Base-by-base conservation (phyloP, 257 asterid genomes). In the Solanum lycopersicoides region DNA sequence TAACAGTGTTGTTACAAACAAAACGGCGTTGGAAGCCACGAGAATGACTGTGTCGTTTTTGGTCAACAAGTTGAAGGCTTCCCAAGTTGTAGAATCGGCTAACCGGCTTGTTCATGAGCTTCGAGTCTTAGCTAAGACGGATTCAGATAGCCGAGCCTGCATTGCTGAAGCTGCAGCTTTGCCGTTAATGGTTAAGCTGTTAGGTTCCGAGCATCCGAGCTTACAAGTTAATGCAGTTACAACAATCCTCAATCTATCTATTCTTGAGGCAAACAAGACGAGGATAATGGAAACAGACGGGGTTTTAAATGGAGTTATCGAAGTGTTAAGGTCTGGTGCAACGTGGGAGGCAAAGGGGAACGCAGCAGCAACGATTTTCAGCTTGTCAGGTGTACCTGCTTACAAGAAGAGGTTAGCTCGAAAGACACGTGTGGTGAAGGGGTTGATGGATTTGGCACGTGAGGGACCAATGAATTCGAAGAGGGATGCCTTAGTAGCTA, bases 311-410 rank as follows among this genome's bases (percentile, higher is more conserved):
- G 98, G 96, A 25, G 92, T 94, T 3, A 90, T 96, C 18, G 97
- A 95, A 91, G 98, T 96, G 74, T 60, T 96, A 86, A 90, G 95
- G 34, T 92, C 97, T 0, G 98, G 98, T 11, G 95, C 96, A 86
- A 92, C 97, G 5, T 95, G 98, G 98, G 99, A 96, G 89, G 96
- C 98, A 14, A 96, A 95, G 84, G 99, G 96, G 59, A 96, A 95
- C 23, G 98, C 99, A 18, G 99, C 98, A 21, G 99, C 99, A 30
- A 93, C 98, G 16, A 88, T 96, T 3, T 94, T 95, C 34, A 95
- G 98, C 92, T 84, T 96, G 91, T 93, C 97, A 6, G 90, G 95
- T 2, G 91, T 93, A 14, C 95, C 90, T 34, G 95, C 93, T 2
- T 89, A 92, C 84, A 88, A 96, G 56, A 94, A 94, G 91, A 92